These are phyloP conservation scores for Neonectria sp. DNA, from an alignment of 2,329 filamentous ascomycete genomes.

Conservation along the genomic window DNA sequence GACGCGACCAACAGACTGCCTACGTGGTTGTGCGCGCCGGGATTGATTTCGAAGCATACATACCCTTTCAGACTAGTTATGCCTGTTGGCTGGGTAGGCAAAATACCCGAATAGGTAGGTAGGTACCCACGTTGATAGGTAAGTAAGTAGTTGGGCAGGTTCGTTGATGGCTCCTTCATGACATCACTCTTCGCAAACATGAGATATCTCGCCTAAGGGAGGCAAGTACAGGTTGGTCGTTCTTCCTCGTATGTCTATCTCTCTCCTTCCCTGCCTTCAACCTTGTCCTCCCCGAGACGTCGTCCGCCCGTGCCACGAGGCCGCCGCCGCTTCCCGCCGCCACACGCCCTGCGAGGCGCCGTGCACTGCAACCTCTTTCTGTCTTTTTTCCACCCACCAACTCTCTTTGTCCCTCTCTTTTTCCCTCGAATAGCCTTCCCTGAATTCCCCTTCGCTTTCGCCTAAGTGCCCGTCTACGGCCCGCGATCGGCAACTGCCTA, in stretches of 20 bases:
- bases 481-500: not conserved
- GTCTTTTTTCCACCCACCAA: no score
- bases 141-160: no score
- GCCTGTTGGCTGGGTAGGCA: not conserved
- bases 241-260: not conserved
- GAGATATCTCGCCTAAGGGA: not conserved
- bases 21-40: conserved; percentile 12
- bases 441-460: not conserved
- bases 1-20: conserved; percentile 14
- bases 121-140: no score
- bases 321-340: conserved; percentile 1
- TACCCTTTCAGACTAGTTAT: not conserved
- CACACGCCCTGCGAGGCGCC: not conserved
- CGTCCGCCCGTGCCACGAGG: conserved; percentile 24
- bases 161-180: not conserved
- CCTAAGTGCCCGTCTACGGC: not conserved
- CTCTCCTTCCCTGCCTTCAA: not conserved
- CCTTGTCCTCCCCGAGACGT: conserved; percentile 33
- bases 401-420: not conserved
- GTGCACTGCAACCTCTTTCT: not conserved
- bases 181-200: not conserved
- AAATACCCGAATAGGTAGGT: not conserved
- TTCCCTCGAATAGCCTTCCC: not conserved
- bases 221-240: no score
- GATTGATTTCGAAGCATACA: not conserved